A percentile compares a stretch with the other conserved stretches of the same genome.
Evolutionary conservation across 2,329 filamentous ascomycete species (phyloP).

Genomic region (Eurotiales sp.): DNA sequence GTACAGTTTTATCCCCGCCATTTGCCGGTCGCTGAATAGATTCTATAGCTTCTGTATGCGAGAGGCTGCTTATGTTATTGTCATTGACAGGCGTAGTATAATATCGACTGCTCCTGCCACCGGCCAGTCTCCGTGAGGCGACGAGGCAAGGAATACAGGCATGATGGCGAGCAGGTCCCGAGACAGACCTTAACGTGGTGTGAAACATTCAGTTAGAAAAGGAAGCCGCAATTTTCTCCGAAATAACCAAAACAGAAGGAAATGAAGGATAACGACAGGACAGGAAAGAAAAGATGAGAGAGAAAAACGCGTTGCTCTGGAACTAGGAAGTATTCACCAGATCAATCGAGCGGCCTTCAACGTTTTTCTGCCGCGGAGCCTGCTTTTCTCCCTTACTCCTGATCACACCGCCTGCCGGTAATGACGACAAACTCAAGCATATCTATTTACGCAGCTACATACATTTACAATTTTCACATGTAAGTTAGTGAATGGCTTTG

Average conservation of each 20-base stretch:
- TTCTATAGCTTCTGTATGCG: neutral
- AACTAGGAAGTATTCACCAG: too few relatives aligned
- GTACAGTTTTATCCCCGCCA: neutral
- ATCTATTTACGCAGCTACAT: too few relatives aligned
- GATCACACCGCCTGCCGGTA: constrained; percentile 13
- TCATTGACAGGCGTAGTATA: constrained; percentile 20
- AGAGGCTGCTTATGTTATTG: constrained; percentile 3
- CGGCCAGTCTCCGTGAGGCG: constrained; percentile 19
- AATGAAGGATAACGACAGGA: too few relatives aligned
- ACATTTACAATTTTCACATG: too few relatives aligned
- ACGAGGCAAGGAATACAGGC: constrained; percentile 34
- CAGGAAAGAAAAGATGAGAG: too few relatives aligned
- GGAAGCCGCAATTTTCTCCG: neutral
- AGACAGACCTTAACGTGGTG: constrained; percentile 32
- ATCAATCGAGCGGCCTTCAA: too few relatives aligned
- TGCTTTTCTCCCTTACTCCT: constrained; percentile 17
- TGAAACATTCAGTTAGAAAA: constrained; percentile 33
- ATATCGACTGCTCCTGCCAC: constrained; percentile 23
- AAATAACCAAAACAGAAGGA: neutral
- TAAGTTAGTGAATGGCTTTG: too few relatives aligned
- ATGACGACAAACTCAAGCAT: too few relatives aligned
- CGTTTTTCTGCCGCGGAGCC: constrained; percentile 19
- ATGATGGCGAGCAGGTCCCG: constrained; percentile 32
- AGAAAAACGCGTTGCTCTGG: too few relatives aligned
- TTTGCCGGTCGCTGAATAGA: neutral